Base-by-base conservation (phyloP, 306 rosid species). In the Pyrus bretschneideri region DNA sequence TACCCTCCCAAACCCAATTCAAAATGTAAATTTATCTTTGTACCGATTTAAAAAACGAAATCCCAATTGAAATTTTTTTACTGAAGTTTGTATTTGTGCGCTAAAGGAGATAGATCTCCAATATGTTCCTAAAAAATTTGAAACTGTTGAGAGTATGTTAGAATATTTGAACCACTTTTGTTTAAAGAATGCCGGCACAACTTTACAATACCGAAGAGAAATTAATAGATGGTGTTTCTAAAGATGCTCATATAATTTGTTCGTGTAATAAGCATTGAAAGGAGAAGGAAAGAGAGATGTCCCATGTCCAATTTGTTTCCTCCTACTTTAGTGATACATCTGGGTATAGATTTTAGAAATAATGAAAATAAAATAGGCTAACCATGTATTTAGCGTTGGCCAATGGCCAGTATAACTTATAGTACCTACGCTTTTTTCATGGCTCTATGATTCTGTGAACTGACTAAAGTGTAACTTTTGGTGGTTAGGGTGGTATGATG, bases 161-260 rank as follows among this genome's bases (percentile, higher is more conserved):
- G 82, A 86, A 96, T 95, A 74, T 95, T 95, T 81, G 97, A 95
- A 84, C 99, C 97, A 77, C 85, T 95, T 85, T 91, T 92, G 78
- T 95, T 95, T 83, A 97, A 95, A 89, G 97, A 95, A 82, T 95
- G 97, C 69, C 91, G 97, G 97, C 99, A 76, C 99, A 95, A 78
- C 97, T 95, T 51, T 92, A 90, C 81, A 95, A 93, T 77, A 88
- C 97, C 0, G 89, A 97, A 96, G 99, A 95, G 81, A 97, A 95
- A 84, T 84, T 86, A 46, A 84, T 86, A 49, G 97, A 95, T 85
- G 91, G 86, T 46, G 83, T 87, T 73, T 83, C 99, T 78, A 89
- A 91, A 81, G 96, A 95, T 87, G 87, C 93, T 68, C 93, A 95
- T 83, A 84, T 88, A 79, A 88, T 78, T 38, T 89, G 99, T 92